These are phyloP conservation scores for Aureobasidium sp. DNA, from an alignment of 2,329 filamentous ascomycete genomes.

Conservation along the genomic window DNA sequence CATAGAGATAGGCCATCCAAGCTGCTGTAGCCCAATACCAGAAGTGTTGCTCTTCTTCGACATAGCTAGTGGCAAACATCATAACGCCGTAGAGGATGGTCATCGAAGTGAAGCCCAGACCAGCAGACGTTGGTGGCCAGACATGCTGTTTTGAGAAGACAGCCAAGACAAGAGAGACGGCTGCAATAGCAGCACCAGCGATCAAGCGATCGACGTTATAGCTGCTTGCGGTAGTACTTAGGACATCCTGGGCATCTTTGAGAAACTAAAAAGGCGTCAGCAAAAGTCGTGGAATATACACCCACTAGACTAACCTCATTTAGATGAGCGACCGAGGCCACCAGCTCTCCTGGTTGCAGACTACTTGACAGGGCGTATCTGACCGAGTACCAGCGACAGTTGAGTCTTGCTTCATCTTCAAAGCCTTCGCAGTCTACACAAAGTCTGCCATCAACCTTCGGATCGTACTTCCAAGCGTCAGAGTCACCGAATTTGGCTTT, in stretches of 20 bases:
- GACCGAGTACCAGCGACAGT: constrained; percentile 56
- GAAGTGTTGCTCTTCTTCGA: constrained; percentile 97
- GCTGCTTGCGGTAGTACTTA: constrained; percentile 88
- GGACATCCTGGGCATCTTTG: constrained; percentile 61
- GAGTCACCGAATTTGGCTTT: constrained; percentile 57
- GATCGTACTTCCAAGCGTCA: background rate
- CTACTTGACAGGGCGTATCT: background rate
- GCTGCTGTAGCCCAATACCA: constrained; percentile 86
- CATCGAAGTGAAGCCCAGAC: constrained; percentile 29
- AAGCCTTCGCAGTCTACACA: constrained; percentile 16
- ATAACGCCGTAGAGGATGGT: constrained; percentile 59
- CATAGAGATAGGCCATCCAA: constrained; percentile 42
- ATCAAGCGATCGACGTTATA: constrained; percentile 65
- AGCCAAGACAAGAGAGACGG: constrained; percentile 32
- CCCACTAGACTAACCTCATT: background rate
- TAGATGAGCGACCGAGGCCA: background rate
- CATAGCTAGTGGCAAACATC: constrained; percentile 98
- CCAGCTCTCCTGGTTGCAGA: background rate
- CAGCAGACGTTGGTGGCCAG: constrained; percentile 37
- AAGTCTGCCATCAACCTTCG: background rate
- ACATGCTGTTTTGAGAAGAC: constrained; percentile 25
- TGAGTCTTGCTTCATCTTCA: constrained; percentile 34
- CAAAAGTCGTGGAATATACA: background rate
- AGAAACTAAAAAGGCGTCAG: constrained; percentile 46
- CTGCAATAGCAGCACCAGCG: constrained; percentile 35